These are phyloP conservation scores for Heracleum sosnowskyi DNA, from an alignment of 129 eudicot genomes.

Conservation along the genomic window DNA sequence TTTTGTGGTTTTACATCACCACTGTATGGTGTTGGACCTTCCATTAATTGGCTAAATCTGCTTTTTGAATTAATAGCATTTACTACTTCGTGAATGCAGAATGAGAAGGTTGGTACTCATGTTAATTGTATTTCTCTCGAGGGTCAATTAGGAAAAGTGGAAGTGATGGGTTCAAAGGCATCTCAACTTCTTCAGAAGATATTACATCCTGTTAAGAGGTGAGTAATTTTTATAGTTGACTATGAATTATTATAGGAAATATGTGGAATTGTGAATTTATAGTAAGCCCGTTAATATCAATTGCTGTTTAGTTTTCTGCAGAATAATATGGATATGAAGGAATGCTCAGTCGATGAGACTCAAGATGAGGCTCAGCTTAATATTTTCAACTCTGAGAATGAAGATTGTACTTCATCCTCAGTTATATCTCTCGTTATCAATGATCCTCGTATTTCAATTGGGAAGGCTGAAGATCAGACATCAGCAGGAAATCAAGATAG, in stretches of 20 bases:
- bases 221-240: conserved; percentile 12
- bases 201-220: conserved; percentile 52
- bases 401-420: conserved; percentile 31
- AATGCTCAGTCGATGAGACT: conserved; percentile 24
- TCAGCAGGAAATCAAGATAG: conserved; percentile 2
- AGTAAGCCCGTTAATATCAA: background rate
- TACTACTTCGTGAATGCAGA: conserved; percentile 28
- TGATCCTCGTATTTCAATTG: conserved; percentile 53
- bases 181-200: conserved; percentile 62
- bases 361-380: conserved; percentile 14
- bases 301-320: conserved; percentile 28
- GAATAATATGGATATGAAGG: conserved; percentile 17
- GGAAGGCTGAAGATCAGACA: background rate
- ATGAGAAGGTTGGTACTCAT: conserved; percentile 27
- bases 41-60: background rate
- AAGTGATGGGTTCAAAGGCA: conserved; percentile 72
- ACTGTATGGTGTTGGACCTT: background rate
- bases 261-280: conserved; percentile 1
- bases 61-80: background rate
- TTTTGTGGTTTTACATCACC: background rate
- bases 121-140: conserved; percentile 59
- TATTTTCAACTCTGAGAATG: conserved; percentile 28
- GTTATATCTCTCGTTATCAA: conserved; percentile 38
- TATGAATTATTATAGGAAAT: background rate
- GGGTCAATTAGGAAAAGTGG: conserved; percentile 71